A percentile compares a stretch with the other conserved stretches of the same genome.
Conservation (phyloP, 75 land plant genomes). For the Pseudotsuga menziesii region DNA sequence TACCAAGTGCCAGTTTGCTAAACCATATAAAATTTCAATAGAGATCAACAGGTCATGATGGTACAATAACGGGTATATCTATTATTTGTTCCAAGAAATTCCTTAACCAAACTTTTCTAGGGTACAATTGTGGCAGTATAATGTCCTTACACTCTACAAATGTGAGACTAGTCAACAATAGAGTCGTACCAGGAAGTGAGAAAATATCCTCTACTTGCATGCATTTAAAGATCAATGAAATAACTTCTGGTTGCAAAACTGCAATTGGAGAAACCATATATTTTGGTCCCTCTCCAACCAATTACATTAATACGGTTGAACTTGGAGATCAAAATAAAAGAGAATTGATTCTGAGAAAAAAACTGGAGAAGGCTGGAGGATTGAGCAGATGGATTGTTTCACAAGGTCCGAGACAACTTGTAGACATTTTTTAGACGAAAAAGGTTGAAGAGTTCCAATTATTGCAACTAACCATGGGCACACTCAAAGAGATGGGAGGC, state of each 20-base stretch:
- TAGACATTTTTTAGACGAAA: constrained; percentile 46
- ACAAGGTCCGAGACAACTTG: constrained; percentile 57
- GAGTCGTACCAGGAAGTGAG: not conserved
- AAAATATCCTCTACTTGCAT: not conserved
- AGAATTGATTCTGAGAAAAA: constrained; percentile 45
- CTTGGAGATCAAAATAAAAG: constrained; percentile 8
- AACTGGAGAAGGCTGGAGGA: constrained; percentile 65
- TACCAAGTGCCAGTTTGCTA: not conserved
- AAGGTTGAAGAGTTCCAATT: constrained; percentile 48
- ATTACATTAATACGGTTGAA: not conserved
- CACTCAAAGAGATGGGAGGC: constrained; percentile 87
- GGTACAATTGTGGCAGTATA: not conserved
- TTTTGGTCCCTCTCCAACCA: not conserved
- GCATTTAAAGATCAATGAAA: not conserved
- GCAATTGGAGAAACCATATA: not conserved
- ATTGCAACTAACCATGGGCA: constrained; percentile 62
- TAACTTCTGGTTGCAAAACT: constrained; percentile 3
- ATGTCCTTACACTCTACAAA: not conserved
- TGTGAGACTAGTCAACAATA: not conserved
- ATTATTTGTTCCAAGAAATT: not conserved
- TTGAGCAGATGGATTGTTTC: constrained; percentile 68
- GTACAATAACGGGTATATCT: not conserved
- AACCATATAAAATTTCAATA: constrained; percentile 2
- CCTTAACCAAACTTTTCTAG: not conserved
- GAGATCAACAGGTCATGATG: not conserved